Evolutionary conservation across 164 flowering plant species (phyloP).

Genomic region (Hamamelis virginiana): DNA sequence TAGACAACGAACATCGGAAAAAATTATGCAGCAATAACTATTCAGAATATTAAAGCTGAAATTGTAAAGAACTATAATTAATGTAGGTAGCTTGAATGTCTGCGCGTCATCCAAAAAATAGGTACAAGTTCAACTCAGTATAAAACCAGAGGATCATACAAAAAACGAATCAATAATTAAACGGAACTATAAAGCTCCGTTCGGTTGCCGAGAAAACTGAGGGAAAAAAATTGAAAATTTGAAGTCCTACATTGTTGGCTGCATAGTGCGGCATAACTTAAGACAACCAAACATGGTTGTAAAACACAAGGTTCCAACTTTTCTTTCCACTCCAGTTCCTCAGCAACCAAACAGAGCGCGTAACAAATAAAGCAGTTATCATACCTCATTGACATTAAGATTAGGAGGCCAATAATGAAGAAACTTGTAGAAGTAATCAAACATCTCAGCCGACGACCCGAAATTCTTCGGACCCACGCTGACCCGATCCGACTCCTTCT

Average conservation of each 20-base stretch:
- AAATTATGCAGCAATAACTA: no score
- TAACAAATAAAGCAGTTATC: not conserved
- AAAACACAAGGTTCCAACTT: no score
- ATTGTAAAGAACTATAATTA: no score
- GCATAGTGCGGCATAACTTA: no score
- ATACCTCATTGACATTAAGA: slow-evolving; percentile 72
- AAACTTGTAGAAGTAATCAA: slow-evolving; percentile 73
- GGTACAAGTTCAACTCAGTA: no score
- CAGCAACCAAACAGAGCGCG: not conserved
- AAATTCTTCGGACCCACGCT: slow-evolving; percentile 68
- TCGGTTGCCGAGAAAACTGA: not conserved
- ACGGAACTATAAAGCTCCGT: not conserved
- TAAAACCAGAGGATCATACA: no score
- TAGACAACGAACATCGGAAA: not conserved
- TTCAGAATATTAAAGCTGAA: no score
- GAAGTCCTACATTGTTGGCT: no score
- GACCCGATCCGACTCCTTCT: slow-evolving; percentile 30
- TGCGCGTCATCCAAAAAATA: no score
- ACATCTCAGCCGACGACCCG: slow-evolving; percentile 68
- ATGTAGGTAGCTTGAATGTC: no score
- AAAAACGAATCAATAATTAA: not conserved
- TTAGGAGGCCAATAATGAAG: slow-evolving; percentile 79
- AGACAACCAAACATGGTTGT: no score
- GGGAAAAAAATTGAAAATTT: not conserved
- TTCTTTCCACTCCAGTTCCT: not conserved